Conservation (phyloP, 768 basidiomycete genomes). For the Kwoniella botswanensis region DNA sequence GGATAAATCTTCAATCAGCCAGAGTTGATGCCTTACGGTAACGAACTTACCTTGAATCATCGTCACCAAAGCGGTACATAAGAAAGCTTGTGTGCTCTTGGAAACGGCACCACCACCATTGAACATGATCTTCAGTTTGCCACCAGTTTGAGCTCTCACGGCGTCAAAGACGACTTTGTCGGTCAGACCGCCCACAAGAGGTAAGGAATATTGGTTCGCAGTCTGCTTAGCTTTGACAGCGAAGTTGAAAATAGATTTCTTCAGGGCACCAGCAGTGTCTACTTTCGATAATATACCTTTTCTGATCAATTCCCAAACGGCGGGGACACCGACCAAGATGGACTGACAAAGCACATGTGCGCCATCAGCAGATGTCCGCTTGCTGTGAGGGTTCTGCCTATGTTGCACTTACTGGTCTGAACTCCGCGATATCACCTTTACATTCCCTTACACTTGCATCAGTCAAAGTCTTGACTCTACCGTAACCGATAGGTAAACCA, state of each 20-base stretch:
- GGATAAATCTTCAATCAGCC: not conserved
- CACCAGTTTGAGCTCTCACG: conserved; percentile 84
- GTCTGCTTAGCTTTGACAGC: conserved; percentile 77
- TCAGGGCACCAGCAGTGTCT: conserved; percentile 68
- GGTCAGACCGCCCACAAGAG: conserved; percentile 69
- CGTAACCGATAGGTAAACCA: conserved; percentile 84
- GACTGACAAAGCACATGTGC: conserved; percentile 51
- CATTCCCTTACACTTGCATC: conserved; percentile 88
- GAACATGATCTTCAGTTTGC: conserved; percentile 74
- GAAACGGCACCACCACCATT: conserved; percentile 87
- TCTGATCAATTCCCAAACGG: conserved; percentile 95
- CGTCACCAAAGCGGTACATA: conserved; percentile 76
- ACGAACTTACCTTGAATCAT: conserved; percentile 75
- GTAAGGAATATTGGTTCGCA: conserved; percentile 61
- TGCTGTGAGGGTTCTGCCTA: not conserved
- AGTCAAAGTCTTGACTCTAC: conserved; percentile 92
- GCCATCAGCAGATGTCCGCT: not conserved
- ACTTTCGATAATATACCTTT: conserved; percentile 90
- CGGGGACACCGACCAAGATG: conserved; percentile 94
- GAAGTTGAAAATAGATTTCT: conserved; percentile 77
- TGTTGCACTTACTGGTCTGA: conserved; percentile 65
- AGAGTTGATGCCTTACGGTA: not conserved
- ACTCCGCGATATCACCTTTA: conserved; percentile 81
- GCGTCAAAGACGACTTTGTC: conserved; percentile 77
- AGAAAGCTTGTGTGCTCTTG: conserved; percentile 86